Conservation (phyloP, 352 stramenopile species). For the Phytophthora citricola region DNA sequence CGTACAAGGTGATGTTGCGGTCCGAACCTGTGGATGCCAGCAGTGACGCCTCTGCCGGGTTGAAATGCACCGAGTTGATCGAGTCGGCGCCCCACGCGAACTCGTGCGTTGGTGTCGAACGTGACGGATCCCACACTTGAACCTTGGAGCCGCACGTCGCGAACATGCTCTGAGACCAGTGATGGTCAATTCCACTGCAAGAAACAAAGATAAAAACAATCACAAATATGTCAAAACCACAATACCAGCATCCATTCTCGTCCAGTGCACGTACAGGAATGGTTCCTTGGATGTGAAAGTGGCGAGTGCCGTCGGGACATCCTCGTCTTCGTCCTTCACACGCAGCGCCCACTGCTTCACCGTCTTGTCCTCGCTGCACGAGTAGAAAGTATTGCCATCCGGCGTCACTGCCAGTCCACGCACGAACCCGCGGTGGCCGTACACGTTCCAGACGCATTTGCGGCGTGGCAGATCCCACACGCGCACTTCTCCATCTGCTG, state of each 20-base stretch:
- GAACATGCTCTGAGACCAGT: conserved; percentile 95
- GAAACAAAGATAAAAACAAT: conserved; percentile 23
- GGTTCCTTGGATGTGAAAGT: conserved; percentile 88
- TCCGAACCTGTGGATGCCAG: conserved; percentile 96
- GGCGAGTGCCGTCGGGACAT: conserved; percentile 69
- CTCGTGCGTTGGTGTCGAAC: conserved; percentile 94
- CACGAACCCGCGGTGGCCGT: conserved; percentile 95
- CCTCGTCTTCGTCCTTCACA: conserved; percentile 74
- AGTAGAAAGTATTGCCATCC: conserved; percentile 91
- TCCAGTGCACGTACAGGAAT: conserved; percentile 64
- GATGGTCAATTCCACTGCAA: conserved; percentile 97
- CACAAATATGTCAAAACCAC: conserved; percentile 7
- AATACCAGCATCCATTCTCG: neutral
- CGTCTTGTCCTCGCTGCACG: conserved; percentile 95
- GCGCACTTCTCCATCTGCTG: conserved; percentile 94
- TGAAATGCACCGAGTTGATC: conserved; percentile 95
- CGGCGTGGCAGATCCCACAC: conserved; percentile 97
- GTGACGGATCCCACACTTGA: conserved; percentile 96
- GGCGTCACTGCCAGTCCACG: conserved; percentile 88
- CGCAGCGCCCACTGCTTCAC: conserved; percentile 93
- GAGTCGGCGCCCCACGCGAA: conserved; percentile 96
- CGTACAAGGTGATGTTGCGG: conserved; percentile 93
- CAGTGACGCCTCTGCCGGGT: conserved; percentile 96
- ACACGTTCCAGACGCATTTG: conserved; percentile 94
- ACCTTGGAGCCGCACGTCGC: conserved; percentile 94